phyloP scores from a whole-genome alignment of 2,329 filamentous ascomycete species.

The Fusarium nurragi region DNA sequence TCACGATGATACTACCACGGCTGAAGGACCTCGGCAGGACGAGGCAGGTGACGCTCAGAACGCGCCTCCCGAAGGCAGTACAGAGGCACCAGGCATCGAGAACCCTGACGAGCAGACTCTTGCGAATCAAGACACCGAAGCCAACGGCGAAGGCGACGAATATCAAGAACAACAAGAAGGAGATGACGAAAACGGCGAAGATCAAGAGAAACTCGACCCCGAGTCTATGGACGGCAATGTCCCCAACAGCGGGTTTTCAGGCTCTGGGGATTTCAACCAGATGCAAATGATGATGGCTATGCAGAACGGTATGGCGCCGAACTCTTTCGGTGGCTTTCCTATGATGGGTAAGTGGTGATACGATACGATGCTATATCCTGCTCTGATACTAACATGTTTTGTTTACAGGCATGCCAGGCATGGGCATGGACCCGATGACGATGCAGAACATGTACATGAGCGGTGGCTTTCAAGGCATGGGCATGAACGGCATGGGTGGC shows the following conservation, averaged over 20 bases:
- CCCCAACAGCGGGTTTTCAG: slow-evolving; percentile 67
- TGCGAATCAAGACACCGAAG: slow-evolving; percentile 33
- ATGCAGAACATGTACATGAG: slow-evolving; percentile 84
- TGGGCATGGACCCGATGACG: slow-evolving; percentile 84
- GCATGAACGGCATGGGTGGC: slow-evolving; percentile 80
- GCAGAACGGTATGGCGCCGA: slow-evolving; percentile 71
- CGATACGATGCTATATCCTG: background rate
- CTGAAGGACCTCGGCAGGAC: slow-evolving; percentile 18
- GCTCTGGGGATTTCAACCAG: slow-evolving; percentile 74
- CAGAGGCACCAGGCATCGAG: slow-evolving; percentile 31
- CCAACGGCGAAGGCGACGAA: slow-evolving; percentile 38
- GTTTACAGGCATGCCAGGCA: slow-evolving; percentile 75
- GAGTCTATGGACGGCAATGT: slow-evolving; percentile 59
- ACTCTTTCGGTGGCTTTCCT: slow-evolving; percentile 67
- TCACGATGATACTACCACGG: background rate
- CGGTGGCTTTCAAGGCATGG: slow-evolving; percentile 81
- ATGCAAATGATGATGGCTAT: slow-evolving; percentile 85
- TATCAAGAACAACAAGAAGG: slow-evolving; percentile 33
- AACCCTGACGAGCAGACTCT: slow-evolving; percentile 33
- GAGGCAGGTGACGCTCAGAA: slow-evolving; percentile 25
- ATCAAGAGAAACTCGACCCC: slow-evolving; percentile 48
- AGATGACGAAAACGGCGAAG: slow-evolving; percentile 45
- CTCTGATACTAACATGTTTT: slow-evolving; percentile 43
- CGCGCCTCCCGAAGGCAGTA: slow-evolving; percentile 19
- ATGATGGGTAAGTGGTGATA: slow-evolving; percentile 82